Conservation (phyloP, 768 basidiomycete species). For the Lyophyllum shimeji region DNA sequence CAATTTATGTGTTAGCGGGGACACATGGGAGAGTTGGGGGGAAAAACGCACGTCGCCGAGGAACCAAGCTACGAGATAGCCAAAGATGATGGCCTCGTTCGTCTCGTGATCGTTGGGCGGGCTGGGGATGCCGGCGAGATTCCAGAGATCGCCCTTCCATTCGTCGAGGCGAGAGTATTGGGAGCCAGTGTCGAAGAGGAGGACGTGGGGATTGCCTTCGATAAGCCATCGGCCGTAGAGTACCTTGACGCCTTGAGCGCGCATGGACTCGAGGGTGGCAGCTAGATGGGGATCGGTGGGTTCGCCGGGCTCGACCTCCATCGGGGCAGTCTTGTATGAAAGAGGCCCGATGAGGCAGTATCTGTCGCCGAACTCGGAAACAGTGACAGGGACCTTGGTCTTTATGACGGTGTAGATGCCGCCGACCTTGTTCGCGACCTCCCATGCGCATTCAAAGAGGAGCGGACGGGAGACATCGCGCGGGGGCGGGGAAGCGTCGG, state of each 20-base stretch:
- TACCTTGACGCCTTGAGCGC: constrained; percentile 85
- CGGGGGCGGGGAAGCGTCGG: constrained; percentile 30
- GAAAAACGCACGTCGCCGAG: constrained; percentile 81
- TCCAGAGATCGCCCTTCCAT: constrained; percentile 99
- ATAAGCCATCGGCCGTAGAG: constrained; percentile 98
- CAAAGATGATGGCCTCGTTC: constrained; percentile 97
- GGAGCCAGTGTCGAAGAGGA: constrained; percentile 94
- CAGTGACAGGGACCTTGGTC: constrained; percentile 98
- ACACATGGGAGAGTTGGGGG: constrained; percentile 4
- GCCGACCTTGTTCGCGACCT: constrained; percentile 98
- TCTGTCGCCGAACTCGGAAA: constrained; percentile 92
- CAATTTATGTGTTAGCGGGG: constrained; percentile 5
- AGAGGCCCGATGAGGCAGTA: constrained; percentile 98
- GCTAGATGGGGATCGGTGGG: constrained; percentile 79
- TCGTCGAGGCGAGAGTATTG: constrained; percentile 89
- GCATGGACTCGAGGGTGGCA: constrained; percentile 80
- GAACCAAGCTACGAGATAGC: constrained; percentile 99
- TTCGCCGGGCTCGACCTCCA: constrained; percentile 97
- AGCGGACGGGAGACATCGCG: constrained; percentile 79
- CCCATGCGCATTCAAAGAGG: constrained; percentile 97
- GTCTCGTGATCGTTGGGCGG: constrained; percentile 97
- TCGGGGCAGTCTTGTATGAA: constrained; percentile 95
- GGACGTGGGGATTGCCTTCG: constrained; percentile 92
- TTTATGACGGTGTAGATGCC: constrained; percentile 99
- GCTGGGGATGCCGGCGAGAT: constrained; percentile 94